These are phyloP conservation scores for Fusarium protoensiforme DNA, from an alignment of 2,329 filamentous ascomycete genomes.

Conservation along the genomic window DNA sequence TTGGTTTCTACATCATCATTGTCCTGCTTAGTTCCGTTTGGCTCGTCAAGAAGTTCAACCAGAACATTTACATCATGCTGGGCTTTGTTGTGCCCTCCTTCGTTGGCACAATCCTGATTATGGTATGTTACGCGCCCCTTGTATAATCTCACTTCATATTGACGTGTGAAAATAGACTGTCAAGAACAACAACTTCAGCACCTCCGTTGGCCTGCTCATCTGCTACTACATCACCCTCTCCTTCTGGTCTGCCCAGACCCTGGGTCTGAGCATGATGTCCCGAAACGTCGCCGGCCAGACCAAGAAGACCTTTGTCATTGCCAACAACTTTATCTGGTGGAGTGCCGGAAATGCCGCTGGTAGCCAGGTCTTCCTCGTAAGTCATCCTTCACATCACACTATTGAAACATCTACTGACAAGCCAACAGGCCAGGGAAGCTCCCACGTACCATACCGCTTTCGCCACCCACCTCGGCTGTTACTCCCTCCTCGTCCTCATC, in stretches of 20 bases:
- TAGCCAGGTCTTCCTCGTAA: slow-evolving; percentile 22
- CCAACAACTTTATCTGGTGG: slow-evolving; percentile 78
- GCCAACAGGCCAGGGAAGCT: slow-evolving; percentile 10
- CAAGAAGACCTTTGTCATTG: slow-evolving; percentile 76
- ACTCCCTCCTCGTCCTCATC: slow-evolving; percentile 67
- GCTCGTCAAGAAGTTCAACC: slow-evolving; percentile 74
- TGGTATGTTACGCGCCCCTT: slow-evolving; percentile 48
- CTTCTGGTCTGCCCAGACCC: slow-evolving; percentile 80
- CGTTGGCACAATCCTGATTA: slow-evolving; percentile 76
- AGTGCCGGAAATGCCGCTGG: slow-evolving; percentile 75
- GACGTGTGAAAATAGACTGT: slow-evolving; percentile 57
- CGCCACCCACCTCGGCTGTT: slow-evolving; percentile 76
- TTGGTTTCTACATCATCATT: slow-evolving; percentile 79
- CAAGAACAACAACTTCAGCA: slow-evolving; percentile 65
- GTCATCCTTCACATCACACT: neutral
- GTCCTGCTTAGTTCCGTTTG: slow-evolving; percentile 74
- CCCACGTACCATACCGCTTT: slow-evolving; percentile 78
- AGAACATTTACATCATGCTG: slow-evolving; percentile 76
- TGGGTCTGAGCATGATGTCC: slow-evolving; percentile 74
- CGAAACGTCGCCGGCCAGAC: slow-evolving; percentile 79
- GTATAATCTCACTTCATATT: neutral
- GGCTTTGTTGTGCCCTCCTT: slow-evolving; percentile 76
- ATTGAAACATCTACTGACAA: neutral
- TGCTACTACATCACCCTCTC: slow-evolving; percentile 81
- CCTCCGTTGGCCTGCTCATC: slow-evolving; percentile 75